A percentile compares a stretch with the other conserved stretches of the same genome.
Evolutionary conservation across 192 early-diverging fungal species (phyloP).

Genomic region (Coemansia sp.): DNA sequence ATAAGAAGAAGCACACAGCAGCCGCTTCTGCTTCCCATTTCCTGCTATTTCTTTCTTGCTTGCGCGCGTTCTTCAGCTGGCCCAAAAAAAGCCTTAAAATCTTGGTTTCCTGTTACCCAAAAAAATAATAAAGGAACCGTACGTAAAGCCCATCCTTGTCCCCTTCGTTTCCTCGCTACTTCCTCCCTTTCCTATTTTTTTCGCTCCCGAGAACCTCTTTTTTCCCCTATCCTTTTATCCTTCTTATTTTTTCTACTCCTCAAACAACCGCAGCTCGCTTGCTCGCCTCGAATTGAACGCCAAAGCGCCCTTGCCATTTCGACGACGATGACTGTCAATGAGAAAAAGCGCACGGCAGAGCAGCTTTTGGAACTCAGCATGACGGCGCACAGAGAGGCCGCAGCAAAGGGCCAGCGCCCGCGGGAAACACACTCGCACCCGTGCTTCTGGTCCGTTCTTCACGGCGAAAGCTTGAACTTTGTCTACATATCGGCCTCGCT

Average conservation of each 20-base stretch:
- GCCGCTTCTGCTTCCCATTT: constrained; percentile 4
- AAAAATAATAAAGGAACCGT: not conserved
- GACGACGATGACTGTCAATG: constrained; percentile 41
- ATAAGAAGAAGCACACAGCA: not conserved
- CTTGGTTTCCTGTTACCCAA: not conserved
- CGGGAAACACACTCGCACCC: constrained; percentile 21
- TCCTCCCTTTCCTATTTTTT: not conserved
- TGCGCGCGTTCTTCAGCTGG: not conserved
- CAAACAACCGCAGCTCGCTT: too few species aligned
- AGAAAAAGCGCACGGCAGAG: constrained; percentile 45
- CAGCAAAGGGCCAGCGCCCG: not conserved
- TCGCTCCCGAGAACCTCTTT: too few species aligned
- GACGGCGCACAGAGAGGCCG: not conserved
- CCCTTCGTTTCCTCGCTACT: not conserved
- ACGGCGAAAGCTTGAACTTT: constrained; percentile 47
- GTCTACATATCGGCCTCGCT: constrained; percentile 49
- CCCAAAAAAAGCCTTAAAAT: not conserved
- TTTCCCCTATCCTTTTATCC: not conserved
- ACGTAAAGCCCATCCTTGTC: not conserved
- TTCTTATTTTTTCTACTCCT: too few species aligned
- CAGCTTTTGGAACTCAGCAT: constrained; percentile 16
- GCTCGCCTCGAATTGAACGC: not conserved
- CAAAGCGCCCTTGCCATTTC: not conserved
- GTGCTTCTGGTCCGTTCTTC: constrained; percentile 55
- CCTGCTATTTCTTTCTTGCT: not conserved